Evolutionary conservation across 2,329 filamentous ascomycete species (phyloP).

Genomic region (Davidsoniella virescens): DNA sequence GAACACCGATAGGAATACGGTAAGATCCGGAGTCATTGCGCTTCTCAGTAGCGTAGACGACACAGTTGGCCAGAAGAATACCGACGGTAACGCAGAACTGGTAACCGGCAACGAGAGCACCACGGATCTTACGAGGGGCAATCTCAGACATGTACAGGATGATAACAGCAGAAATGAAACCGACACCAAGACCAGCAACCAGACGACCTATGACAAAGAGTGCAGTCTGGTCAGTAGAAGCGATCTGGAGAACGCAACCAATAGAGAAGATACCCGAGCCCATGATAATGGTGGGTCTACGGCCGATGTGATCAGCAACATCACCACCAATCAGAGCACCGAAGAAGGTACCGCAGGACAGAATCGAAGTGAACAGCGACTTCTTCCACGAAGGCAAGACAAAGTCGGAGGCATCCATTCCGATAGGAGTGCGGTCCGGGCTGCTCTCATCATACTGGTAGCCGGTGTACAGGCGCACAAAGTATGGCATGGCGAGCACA

Average conservation of each 20-base stretch:
- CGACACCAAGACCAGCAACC: slow-evolving; percentile 61
- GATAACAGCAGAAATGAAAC: slow-evolving; percentile 65
- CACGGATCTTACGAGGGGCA: slow-evolving; percentile 54
- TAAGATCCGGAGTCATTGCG: slow-evolving; percentile 49
- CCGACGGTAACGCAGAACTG: slow-evolving; percentile 74
- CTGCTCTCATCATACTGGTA: slow-evolving; percentile 18
- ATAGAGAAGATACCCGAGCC: slow-evolving; percentile 57
- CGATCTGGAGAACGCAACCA: slow-evolving; percentile 52
- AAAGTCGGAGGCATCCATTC: slow-evolving; percentile 20
- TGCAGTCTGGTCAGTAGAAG: slow-evolving; percentile 28
- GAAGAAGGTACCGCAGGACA: slow-evolving; percentile 65
- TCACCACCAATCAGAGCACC: slow-evolving; percentile 64
- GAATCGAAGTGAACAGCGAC: slow-evolving; percentile 54
- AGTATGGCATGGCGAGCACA: slow-evolving; percentile 36
- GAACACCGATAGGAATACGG: slow-evolving; percentile 65
- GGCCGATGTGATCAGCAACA: slow-evolving; percentile 57
- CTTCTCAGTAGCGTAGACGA: slow-evolving; percentile 55
- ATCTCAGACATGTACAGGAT: slow-evolving; percentile 84
- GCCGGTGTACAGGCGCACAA: slow-evolving; percentile 29
- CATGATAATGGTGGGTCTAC: slow-evolving; percentile 53
- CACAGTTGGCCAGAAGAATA: slow-evolving; percentile 55
- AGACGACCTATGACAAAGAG: slow-evolving; percentile 59
- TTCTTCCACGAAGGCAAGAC: slow-evolving; percentile 21
- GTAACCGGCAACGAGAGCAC: slow-evolving; percentile 65
- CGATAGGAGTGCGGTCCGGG: slow-evolving; percentile 28